Evolutionary conservation across 108 stramenopile species (phyloP), one percentile per base, ranked within the genome.

Genomic region (Mayamaea pseudoterrestris): DNA sequence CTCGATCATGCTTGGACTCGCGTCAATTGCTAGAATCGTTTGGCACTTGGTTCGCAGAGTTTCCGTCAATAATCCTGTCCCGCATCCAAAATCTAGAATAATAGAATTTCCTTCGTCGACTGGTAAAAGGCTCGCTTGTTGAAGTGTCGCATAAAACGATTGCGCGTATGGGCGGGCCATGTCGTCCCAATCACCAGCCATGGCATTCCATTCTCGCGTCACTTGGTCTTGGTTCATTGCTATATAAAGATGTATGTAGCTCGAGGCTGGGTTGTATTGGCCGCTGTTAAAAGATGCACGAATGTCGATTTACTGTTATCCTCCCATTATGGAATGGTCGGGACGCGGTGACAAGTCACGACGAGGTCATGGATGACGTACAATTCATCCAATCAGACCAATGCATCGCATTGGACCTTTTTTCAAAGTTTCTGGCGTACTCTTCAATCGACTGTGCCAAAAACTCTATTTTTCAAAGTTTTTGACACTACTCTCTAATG

Each of bases 121-220:
- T 30, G 47, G 30, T 0, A 62, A 18, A 5, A 21, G 23, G 1
- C 40, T 55, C 25, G 52, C 24, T 27, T 58, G n/a, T 55, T 58
- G 54, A 30, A 71, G 26, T 3, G 62, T 18, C 8, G 45, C 23
- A 20, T 34, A 29, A 25, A 71, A 71, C 5, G 31, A 22, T 50
- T 58, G 16, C 4, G 64, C 55, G 31, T 62, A 62, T 1, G 35
- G 36, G 0, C 24, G 11, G 20, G 65, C 70, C 48, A 71, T 2
- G 36, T 62, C 65, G 50, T 71, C 70, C 70, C 70, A 71, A 41
- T 61, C 64, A 17, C 61, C 65, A 14, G 70, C 65, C 60, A 66
- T 58, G n/a, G 39, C 41, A 45, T 71, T 42, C 70, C 70, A 71
- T 53, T 65, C 69, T 3, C 44, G 27, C 16, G 35, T 61, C 8